Evolutionary conservation across 2,329 filamentous ascomycete species (phyloP), one percentile per base, ranked within the genome.

Genomic region (Nigrospora sphaerica): DNA sequence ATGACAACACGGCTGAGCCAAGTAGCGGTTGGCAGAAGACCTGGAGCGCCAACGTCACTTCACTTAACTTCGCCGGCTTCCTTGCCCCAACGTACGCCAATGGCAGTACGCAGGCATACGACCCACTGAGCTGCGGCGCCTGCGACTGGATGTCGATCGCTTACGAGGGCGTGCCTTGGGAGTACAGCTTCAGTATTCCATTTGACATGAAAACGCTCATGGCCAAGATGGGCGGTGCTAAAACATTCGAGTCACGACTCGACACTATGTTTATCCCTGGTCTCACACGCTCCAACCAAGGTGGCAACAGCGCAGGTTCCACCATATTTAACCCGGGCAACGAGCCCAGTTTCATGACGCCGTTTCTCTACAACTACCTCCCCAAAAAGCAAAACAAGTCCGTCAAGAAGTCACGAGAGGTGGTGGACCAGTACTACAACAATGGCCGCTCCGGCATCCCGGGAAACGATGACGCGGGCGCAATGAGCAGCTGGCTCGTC

Each of bases 311-410:
- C 52, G n/a, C 68, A 59, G 60, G 65, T 62, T 38, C 59, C 49
- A 65, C 65, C 19, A 69, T 80, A 14, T 79, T 75, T 52, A 72
- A 80, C 49, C 66, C 72, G 1, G 77, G 74, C 0, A 49, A 50
- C 39, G 61, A 80, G 48, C 77, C 44, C 19, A 37, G 80, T 35
- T 86, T 86, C 58, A 65, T 85, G 2, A 77, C 75, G 2, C 73
- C 85, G 0, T 87, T 79, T 60, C 76, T 86, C 52, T 86, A 84
- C 61, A 83, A 87, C 64, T 87, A 86, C 53, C 81, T 81, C 49
- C 78, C 77, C 0, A 82, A 80, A 0, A 75, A 82, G 0, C 84
- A 83, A 0, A 82, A 63, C 0, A 62, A 75, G 2, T 78, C 75
- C 0, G 71, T 74, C 1, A 55, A 60, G 40, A 76, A 78, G 39